phyloP scores from a whole-genome alignment of 1,284 basidiomycete genomes.

The Rhodofomes roseus region DNA sequence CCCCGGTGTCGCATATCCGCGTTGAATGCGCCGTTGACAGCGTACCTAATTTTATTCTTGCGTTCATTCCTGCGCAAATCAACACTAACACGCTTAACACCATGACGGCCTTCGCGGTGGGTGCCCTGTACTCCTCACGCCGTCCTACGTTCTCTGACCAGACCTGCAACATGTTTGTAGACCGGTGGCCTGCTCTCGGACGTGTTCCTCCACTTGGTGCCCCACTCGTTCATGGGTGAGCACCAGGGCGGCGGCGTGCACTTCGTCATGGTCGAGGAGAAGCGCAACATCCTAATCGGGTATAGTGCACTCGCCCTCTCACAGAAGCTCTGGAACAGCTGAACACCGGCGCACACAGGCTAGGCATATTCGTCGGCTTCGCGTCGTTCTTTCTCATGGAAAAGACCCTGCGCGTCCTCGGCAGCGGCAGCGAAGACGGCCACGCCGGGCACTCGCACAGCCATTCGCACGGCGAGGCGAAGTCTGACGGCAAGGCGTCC shows the following conservation, averaged over 20 bases:
- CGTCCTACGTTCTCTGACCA: neutral
- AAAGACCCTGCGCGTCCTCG: slow-evolving; percentile 81
- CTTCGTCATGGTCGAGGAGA: slow-evolving; percentile 82
- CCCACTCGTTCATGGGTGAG: slow-evolving; percentile 88
- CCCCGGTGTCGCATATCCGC: neutral
- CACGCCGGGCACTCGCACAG: slow-evolving; percentile 46
- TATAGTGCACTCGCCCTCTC: slow-evolving; percentile 29
- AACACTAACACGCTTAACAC: slow-evolving; percentile 81
- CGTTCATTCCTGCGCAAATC: slow-evolving; percentile 85
- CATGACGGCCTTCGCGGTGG: slow-evolving; percentile 84
- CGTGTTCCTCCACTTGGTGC: slow-evolving; percentile 86
- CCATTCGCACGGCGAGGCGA: slow-evolving; percentile 37
- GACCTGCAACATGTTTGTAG: slow-evolving; percentile 33
- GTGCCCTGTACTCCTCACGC: slow-evolving; percentile 8
- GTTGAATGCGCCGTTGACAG: slow-evolving; percentile 33
- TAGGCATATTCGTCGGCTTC: slow-evolving; percentile 82
- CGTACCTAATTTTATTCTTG: slow-evolving; percentile 88
- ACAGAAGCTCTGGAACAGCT: neutral
- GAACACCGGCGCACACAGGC: slow-evolving; percentile 34
- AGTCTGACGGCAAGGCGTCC: slow-evolving; percentile 27
- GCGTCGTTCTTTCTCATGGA: slow-evolving; percentile 88
- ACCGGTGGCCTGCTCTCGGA: slow-evolving; percentile 88
- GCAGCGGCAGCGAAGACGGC: slow-evolving; percentile 56
- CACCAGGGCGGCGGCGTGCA: slow-evolving; percentile 65
- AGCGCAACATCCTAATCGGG: slow-evolving; percentile 86